Conservation (phyloP, 352 stramenopile species). For the Globisporangium alternatum region DNA sequence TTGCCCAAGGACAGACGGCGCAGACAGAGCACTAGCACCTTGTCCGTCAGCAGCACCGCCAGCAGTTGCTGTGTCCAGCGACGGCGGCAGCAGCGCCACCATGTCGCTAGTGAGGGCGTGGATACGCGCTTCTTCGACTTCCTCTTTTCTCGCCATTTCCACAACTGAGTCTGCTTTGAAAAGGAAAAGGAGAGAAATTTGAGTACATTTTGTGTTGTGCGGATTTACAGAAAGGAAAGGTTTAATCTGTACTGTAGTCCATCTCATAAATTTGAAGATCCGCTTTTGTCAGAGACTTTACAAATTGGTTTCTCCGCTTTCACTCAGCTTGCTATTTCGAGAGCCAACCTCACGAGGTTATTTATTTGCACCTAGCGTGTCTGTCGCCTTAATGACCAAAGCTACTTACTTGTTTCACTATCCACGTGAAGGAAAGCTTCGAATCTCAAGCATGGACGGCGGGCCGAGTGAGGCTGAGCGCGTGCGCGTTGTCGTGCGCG, state of each 20-base stretch:
- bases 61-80: not conserved
- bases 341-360: too few species aligned
- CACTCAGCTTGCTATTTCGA: too few species aligned
- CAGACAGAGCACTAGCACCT: not conserved
- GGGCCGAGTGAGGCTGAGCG: slow-evolving; percentile 40
- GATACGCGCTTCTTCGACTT: not conserved
- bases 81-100: not conserved
- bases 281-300: too few species aligned
- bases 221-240: too few species aligned
- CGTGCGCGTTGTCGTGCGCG: slow-evolving; percentile 76
- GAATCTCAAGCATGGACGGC: slow-evolving; percentile 25
- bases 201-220: too few species aligned
- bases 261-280: too few species aligned
- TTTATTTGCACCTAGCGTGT: too few species aligned
- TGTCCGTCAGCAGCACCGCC: not conserved
- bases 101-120: not conserved
- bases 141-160: not conserved
- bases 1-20: not conserved
- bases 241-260: too few species aligned
- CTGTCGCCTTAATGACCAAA: not conserved
- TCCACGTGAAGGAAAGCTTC: not conserved
- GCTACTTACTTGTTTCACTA: not conserved
- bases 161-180: not conserved
- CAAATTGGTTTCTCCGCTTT: too few species aligned
- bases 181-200: too few species aligned